Evolutionary conservation across 345 rosid species (phyloP).

Genomic region (Aquilaria malaccensis): DNA sequence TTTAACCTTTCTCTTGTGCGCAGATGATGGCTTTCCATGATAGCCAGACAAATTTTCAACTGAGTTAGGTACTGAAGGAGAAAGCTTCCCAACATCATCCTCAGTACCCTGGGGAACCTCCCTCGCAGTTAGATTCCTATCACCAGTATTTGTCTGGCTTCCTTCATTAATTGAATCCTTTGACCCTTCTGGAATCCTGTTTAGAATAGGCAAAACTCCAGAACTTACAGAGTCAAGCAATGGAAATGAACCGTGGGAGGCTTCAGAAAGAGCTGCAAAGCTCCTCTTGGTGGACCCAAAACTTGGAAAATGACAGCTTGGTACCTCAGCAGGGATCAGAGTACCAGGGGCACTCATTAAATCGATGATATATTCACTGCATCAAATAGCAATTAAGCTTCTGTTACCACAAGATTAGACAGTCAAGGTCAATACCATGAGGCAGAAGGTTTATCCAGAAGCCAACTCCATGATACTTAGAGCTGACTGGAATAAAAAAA

Average conservation of each 20-base stretch:
- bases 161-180: slow-evolving; percentile 30
- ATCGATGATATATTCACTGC: slow-evolving; percentile 91
- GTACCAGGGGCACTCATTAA: slow-evolving; percentile 99
- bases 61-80: slow-evolving; percentile 33
- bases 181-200: slow-evolving; percentile 16
- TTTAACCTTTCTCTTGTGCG: slow-evolving; percentile 75
- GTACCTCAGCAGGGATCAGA: slow-evolving; percentile 83
- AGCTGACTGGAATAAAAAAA: too few species aligned
- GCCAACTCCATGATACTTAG: too few species aligned
- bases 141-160: slow-evolving; percentile 28
- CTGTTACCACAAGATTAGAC: too few species aligned
- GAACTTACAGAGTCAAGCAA: slow-evolving; percentile 28
- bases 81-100: slow-evolving; percentile 60
- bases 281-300: slow-evolving; percentile 42
- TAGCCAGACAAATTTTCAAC: slow-evolving; percentile 33
- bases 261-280: slow-evolving; percentile 34
- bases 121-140: slow-evolving; percentile 31
- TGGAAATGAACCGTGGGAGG: slow-evolving; percentile 22
- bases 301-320: slow-evolving; percentile 52
- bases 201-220: slow-evolving; percentile 22
- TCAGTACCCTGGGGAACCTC: slow-evolving; percentile 52
- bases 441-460: too few species aligned
- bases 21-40: slow-evolving; percentile 44
- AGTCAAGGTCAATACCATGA: too few species aligned
- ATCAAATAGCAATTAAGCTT: slow-evolving; percentile 20